Percentiles rank a stretch among this genome's conserved stretches.
These are phyloP conservation scores for Ochromonas danica DNA, from an alignment of 108 stramenopile genomes.

Conservation along the genomic window DNA sequence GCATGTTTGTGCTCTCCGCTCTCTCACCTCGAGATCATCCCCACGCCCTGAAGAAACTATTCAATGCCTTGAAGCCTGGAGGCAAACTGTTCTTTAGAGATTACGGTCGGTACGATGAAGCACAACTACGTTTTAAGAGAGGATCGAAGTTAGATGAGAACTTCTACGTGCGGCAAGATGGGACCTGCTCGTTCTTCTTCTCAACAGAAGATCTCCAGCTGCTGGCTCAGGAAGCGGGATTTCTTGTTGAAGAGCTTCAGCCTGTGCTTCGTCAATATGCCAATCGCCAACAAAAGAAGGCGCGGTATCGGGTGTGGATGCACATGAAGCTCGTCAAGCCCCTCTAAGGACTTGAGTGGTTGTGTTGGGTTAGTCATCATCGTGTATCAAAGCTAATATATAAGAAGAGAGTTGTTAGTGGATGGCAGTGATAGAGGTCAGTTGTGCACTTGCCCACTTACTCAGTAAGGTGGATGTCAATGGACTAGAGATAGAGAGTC, in stretches of 20 bases:
- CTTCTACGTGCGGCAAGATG: slow-evolving; percentile 41
- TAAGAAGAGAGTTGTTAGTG: no score
- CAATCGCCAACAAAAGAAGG: slow-evolving; percentile 29
- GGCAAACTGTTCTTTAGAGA: slow-evolving; percentile 74
- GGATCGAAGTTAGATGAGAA: slow-evolving; percentile 25
- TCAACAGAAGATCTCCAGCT: slow-evolving; percentile 29
- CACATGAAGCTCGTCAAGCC: slow-evolving; percentile 6
- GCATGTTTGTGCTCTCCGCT: slow-evolving; percentile 79
- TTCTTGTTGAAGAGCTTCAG: slow-evolving; percentile 35
- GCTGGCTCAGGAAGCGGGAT: slow-evolving; percentile 26
- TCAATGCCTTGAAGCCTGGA: slow-evolving; percentile 58
- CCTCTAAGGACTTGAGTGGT: no score
- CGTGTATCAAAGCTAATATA: no score
- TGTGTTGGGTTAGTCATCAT: no score
- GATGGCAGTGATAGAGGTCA: no score
- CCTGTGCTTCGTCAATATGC: slow-evolving; percentile 36
- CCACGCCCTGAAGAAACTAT: not conserved
- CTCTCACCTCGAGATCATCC: slow-evolving; percentile 55
- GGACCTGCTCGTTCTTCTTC: slow-evolving; percentile 47
- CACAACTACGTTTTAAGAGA: slow-evolving; percentile 57
- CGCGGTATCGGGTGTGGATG: slow-evolving; percentile 29
- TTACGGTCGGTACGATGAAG: slow-evolving; percentile 79
- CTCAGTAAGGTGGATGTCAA: no score
- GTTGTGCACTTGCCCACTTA: no score
- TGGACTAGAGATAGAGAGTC: no score